Evolutionary conservation across 208 protist species (phyloP).

Genomic region (Tetramitus jugosus): DNA sequence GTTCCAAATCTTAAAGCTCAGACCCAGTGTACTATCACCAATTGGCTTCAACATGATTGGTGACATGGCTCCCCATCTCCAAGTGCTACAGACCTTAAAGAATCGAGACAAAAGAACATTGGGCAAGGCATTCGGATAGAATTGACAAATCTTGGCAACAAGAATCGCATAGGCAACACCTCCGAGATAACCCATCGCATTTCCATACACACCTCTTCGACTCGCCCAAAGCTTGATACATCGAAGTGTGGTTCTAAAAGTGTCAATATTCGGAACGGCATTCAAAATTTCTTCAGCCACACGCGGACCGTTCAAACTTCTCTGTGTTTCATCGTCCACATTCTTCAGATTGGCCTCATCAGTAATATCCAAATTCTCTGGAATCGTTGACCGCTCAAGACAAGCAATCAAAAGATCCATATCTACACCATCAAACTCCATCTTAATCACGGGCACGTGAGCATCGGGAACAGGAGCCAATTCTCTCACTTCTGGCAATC

Average conservation of each 20-base stretch:
- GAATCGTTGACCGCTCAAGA: constrained; percentile 69
- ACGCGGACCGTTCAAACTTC: constrained; percentile 87
- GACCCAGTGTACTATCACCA: not conserved
- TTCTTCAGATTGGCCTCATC: constrained; percentile 77
- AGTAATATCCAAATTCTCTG: constrained; percentile 71
- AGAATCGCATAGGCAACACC: constrained; percentile 94
- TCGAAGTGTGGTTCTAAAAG: constrained; percentile 84
- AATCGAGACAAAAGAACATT: constrained; percentile 80
- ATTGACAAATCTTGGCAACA: constrained; percentile 88
- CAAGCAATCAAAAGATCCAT: constrained; percentile 91
- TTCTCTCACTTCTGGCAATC: constrained; percentile 37
- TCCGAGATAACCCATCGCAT: constrained; percentile 89
- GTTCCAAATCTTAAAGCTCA: constrained; percentile 46
- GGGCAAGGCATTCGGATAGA: constrained; percentile 88
- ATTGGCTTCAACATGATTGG: constrained; percentile 1
- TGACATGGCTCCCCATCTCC: constrained; percentile 39
- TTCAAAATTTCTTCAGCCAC: constrained; percentile 91
- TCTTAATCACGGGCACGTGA: constrained; percentile 89
- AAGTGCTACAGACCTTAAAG: constrained; percentile 77
- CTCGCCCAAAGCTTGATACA: constrained; percentile 93
- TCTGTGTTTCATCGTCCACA: constrained; percentile 80
- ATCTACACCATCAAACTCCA: constrained; percentile 66
- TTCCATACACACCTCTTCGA: constrained; percentile 84
- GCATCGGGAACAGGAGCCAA: constrained; percentile 74
- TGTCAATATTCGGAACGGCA: constrained; percentile 83